Percentiles rank a stretch among this genome's conserved stretches.
Evolutionary conservation across 1,284 basidiomycete genomes (phyloP).

Genomic region (Melampsora americana): DNA sequence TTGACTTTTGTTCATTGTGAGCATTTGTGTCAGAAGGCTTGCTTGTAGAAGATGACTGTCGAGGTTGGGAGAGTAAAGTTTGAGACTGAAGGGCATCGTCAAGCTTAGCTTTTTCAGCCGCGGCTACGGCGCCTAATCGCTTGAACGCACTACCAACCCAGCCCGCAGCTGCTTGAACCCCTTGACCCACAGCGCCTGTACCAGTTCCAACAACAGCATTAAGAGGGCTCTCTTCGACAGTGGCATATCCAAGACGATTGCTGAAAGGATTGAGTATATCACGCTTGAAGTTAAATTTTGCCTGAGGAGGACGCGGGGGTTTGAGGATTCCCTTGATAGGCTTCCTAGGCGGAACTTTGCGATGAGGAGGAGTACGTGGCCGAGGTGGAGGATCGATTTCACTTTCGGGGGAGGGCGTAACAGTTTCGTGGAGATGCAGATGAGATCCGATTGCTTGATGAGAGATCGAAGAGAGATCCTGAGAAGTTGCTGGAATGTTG

Average conservation of each 20-base stretch:
- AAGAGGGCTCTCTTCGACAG: conserved; percentile 20
- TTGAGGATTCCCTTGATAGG: conserved; percentile 48
- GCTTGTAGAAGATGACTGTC: conserved; percentile 10
- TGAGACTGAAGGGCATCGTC: conserved; percentile 10
- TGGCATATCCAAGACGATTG: conserved; percentile 43
- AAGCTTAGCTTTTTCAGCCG: conserved; percentile 10
- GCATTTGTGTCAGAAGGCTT: conserved; percentile 25
- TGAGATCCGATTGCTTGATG: too few species aligned
- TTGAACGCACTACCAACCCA: conserved; percentile 41
- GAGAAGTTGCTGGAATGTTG: too few species aligned
- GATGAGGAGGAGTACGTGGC: conserved; percentile 37
- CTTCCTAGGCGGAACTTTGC: conserved; percentile 9
- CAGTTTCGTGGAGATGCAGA: too few species aligned
- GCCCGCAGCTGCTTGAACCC: conserved; percentile 37
- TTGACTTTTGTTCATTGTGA: background rate
- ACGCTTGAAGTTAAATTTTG: conserved; percentile 48
- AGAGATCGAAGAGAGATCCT: too few species aligned
- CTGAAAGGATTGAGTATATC: conserved; percentile 48
- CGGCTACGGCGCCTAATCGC: conserved; percentile 27
- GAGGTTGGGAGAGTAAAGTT: background rate
- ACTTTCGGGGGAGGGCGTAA: background rate
- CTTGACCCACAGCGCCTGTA: conserved; percentile 23
- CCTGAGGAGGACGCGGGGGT: conserved; percentile 44
- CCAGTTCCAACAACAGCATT: conserved; percentile 22
- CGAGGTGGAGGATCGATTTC: conserved; percentile 11